phyloP scores from a whole-genome alignment of 805 yeast genomes.

The Candida broadrunensis region DNA sequence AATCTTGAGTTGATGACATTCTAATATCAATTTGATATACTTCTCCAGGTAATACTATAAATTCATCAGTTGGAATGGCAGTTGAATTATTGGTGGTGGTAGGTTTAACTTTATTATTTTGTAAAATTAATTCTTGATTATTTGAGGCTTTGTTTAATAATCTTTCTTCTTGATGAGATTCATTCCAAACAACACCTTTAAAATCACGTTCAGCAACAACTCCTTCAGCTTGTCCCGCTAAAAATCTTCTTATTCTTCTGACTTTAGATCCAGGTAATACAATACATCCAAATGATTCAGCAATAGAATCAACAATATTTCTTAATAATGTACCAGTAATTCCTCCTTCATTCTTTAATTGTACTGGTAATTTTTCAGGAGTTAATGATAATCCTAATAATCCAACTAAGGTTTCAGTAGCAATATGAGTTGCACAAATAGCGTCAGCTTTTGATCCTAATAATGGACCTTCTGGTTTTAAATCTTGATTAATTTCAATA shows the following conservation, averaged over 20 bases:
- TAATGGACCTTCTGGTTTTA: slow-evolving; percentile 71
- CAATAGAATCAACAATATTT: slow-evolving; percentile 78
- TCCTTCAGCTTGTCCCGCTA: slow-evolving; percentile 95
- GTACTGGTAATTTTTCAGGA: slow-evolving; percentile 72
- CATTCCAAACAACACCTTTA: slow-evolving; percentile 90
- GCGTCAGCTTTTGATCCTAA: slow-evolving; percentile 88
- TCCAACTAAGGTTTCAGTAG: slow-evolving; percentile 80
- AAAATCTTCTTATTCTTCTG: slow-evolving; percentile 86
- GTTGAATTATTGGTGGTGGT: slow-evolving; percentile 26
- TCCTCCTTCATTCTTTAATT: slow-evolving; percentile 36
- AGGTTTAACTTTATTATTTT: slow-evolving; percentile 6
- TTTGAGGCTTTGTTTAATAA: slow-evolving; percentile 44
- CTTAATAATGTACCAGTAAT: slow-evolving; percentile 74
- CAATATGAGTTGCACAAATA: slow-evolving; percentile 82
- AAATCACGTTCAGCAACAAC: slow-evolving; percentile 87
- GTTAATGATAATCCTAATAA: slow-evolving; percentile 69
- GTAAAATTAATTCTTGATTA: slow-evolving; percentile 10
- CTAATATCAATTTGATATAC: slow-evolving; percentile 81
- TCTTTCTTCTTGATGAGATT: slow-evolving; percentile 68
- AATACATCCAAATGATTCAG: slow-evolving; percentile 75
- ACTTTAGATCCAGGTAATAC: slow-evolving; percentile 93
- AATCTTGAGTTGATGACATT: slow-evolving; percentile 64
- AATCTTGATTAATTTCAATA: slow-evolving; percentile 24
- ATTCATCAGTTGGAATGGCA: slow-evolving; percentile 75
- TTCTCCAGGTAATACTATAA: slow-evolving; percentile 74